A percentile compares a stretch with the other conserved stretches of the same genome.
Evolutionary conservation across 2,329 filamentous ascomycete genomes (phyloP).

Genomic region (Exophiala sp.): DNA sequence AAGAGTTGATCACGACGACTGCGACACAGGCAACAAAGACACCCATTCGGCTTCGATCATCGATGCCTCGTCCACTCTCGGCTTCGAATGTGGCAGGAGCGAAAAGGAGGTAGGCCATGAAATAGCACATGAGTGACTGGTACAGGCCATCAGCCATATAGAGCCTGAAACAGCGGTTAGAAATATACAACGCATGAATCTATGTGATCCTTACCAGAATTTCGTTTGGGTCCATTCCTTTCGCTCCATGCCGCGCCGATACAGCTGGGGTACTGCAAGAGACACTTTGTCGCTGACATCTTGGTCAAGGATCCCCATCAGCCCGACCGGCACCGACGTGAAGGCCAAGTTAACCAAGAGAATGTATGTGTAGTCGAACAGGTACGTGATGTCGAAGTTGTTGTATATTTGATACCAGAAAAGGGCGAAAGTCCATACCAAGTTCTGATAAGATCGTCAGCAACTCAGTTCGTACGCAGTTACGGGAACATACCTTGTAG

Average conservation of each 20-base stretch:
- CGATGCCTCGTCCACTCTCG: slow-evolving; percentile 65
- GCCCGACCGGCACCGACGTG: slow-evolving; percentile 86
- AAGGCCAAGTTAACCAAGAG: slow-evolving; percentile 94
- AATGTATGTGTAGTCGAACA: slow-evolving; percentile 98
- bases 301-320: slow-evolving; percentile 95
- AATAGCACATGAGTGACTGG: slow-evolving; percentile 90
- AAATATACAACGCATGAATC: not conserved
- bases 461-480: not conserved
- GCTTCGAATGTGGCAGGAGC: slow-evolving; percentile 62
- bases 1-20: slow-evolving; percentile 83
- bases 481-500: slow-evolving; percentile 64
- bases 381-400: slow-evolving; percentile 92
- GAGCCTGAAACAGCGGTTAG: slow-evolving; percentile 48
- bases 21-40: slow-evolving; percentile 78
- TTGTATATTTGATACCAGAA: slow-evolving; percentile 98
- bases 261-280: slow-evolving; percentile 87
- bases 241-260: slow-evolving; percentile 89
- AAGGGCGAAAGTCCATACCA: slow-evolving; percentile 92
- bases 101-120: slow-evolving; percentile 81
- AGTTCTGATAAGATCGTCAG: slow-evolving; percentile 56
- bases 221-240: slow-evolving; percentile 94
- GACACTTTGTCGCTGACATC: slow-evolving; percentile 93
- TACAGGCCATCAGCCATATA: slow-evolving; percentile 96
- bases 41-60: slow-evolving; percentile 77
- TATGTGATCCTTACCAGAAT: slow-evolving; percentile 68